A percentile compares a stretch with the other conserved stretches of the same genome.
Evolutionary conservation across 163 green algal species (phyloP).

Genomic region (Scenedesmus sp.): DNA sequence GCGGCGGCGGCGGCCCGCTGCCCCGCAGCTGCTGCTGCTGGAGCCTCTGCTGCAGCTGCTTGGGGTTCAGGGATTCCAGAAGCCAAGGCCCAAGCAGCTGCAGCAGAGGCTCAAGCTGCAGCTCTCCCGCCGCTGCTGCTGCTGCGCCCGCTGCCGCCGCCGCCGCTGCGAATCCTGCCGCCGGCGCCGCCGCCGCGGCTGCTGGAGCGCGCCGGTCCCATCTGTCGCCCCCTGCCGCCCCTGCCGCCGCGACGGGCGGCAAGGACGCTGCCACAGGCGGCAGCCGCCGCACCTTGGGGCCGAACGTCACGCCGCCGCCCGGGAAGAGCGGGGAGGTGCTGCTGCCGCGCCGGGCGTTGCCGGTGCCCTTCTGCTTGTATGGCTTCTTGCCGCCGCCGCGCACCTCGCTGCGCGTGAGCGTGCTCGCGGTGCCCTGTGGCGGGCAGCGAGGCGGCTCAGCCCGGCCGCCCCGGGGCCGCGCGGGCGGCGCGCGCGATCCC

Average conservation of each 20-base stretch:
- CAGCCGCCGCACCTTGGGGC: slow-evolving; percentile 79
- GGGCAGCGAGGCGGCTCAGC: background rate
- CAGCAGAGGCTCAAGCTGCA: no score
- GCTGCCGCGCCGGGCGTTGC: slow-evolving; percentile 88
- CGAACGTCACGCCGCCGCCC: slow-evolving; percentile 93
- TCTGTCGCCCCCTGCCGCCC: background rate
- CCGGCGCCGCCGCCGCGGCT: no score
- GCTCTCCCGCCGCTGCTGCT: background rate
- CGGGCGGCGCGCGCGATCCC: background rate
- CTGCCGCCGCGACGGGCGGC: background rate
- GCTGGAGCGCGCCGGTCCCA: no score
- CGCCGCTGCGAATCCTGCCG: background rate
- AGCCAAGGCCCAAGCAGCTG: no score
- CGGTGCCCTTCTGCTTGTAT: slow-evolving; percentile 97
- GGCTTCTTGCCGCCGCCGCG: slow-evolving; percentile 98
- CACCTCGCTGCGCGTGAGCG: slow-evolving; percentile 94
- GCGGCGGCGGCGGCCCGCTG: no score
- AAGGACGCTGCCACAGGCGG: background rate
- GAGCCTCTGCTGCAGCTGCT: background rate
- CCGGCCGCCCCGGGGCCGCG: no score
- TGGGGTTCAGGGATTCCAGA: no score
- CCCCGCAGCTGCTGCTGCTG: no score
- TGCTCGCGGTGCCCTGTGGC: slow-evolving; percentile 92
- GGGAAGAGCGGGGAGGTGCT: slow-evolving; percentile 87
- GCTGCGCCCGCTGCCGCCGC: background rate